Evolutionary conservation across 345 rosid species (phyloP).

Genomic region (Rhodamnia argentea): DNA sequence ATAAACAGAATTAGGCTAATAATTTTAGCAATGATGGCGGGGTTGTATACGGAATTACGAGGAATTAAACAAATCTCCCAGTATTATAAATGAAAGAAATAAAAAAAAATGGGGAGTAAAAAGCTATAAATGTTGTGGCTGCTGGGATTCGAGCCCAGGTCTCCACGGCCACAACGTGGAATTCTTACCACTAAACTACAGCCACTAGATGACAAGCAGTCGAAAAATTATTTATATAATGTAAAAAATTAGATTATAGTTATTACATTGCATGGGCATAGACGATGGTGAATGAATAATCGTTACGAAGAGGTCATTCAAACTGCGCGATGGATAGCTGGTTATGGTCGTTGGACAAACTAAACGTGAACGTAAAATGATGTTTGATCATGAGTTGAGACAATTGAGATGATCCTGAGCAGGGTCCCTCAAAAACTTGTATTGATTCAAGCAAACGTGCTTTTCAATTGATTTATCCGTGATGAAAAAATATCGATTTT

Average conservation of each 20-base stretch:
- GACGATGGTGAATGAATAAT: background rate
- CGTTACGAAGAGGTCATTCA: background rate
- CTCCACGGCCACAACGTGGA: slow-evolving; percentile 86
- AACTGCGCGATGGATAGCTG: background rate
- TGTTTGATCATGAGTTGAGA: background rate
- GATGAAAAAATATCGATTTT: background rate
- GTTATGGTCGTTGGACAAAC: background rate
- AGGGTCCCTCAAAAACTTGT: background rate
- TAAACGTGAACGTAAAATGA: background rate
- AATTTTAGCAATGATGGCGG: too few species aligned
- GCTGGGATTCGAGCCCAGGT: slow-evolving; percentile 91
- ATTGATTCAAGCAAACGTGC: background rate
- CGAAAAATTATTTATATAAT: rapidly evolving
- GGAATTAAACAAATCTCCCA: background rate
- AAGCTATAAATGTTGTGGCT: slow-evolving; percentile 22
- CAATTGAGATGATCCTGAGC: background rate
- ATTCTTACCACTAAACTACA: slow-evolving; percentile 85
- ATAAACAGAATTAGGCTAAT: background rate
- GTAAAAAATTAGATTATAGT: rapidly evolving
- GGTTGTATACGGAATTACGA: too few species aligned
- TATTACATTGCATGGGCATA: too few species aligned
- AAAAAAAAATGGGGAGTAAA: background rate
- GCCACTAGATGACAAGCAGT: background rate
- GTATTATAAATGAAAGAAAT: background rate
- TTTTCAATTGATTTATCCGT: background rate